Evolutionary conservation across 345 rosid genomes (phyloP), one percentile per base, ranked within the genome.

Genomic region (Aurinia saxatilis): DNA sequence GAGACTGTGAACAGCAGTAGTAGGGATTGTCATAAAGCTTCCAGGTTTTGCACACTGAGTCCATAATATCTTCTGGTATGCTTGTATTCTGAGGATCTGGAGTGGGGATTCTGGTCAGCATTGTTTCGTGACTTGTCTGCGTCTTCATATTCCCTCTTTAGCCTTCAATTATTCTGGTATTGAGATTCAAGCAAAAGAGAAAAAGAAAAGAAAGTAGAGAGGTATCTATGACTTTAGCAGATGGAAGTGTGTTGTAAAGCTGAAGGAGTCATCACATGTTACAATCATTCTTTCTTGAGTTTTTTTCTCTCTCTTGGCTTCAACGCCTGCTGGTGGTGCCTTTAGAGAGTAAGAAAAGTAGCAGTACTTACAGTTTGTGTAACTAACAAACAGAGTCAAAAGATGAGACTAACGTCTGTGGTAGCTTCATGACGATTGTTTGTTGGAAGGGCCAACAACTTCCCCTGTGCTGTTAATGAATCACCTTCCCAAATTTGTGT

Each of bases 11-110:
- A 67, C 61, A 57, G 31, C 10, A 70, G 76, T 78, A 85, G 78
- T 77, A 82, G 16, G 97, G 92, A 36, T 90, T 87, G 3, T 79
- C 77, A 73, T 90, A 87, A 62, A 82, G 80, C 73, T 82, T 86
- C 96, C 96, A 86, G 75, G 77, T 77, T 19, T 82, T 79, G 70
- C 68, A 63, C 63, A 76, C 71, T 58, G 84, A 41, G 60, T 77
- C 75, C 78, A 65, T 81, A 66, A 53, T 64, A 62, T 55, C 61
- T 35, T 79, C 74, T 50, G 0, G 12, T 41, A 30, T 34, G 66
- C 60, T 45, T 36, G 57, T 21, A 68, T 37, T 12, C n/a, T 70
- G 53, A 71, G 31, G 59, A 10, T 71, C 75, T 49, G 71, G 73
- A 73, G 71, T 70, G 66, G 15, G 7, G 74, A 54, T 55, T 62